phyloP scores from a whole-genome alignment of 352 stramenopile genomes.

The Pilasporangium apinafurcum region DNA sequence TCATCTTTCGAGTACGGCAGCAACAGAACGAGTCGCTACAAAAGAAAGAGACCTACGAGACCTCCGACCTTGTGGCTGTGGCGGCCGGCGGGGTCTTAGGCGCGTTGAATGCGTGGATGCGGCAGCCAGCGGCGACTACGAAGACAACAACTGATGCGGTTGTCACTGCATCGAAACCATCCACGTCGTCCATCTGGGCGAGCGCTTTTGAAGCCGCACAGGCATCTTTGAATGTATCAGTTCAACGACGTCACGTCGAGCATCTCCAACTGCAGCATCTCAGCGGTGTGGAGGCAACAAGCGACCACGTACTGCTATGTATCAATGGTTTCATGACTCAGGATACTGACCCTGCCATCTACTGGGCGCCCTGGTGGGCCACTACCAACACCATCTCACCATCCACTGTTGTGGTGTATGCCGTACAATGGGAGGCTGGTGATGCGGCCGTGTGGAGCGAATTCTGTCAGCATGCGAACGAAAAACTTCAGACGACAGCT shows the following conservation, averaged over 20 bases:
- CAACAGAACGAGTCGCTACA: constrained; percentile 48
- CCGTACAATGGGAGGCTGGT: constrained; percentile 74
- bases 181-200: constrained; percentile 40
- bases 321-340: constrained; percentile 88
- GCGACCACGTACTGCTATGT: constrained; percentile 63
- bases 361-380: constrained; percentile 53
- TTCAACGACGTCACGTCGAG: constrained; percentile 57
- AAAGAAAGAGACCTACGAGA: constrained; percentile 30
- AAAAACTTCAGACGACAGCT: constrained; percentile 31
- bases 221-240: constrained; percentile 63
- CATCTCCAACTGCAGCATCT: constrained; percentile 59
- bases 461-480: constrained; percentile 70
- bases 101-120: constrained; percentile 65
- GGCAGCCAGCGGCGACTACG: constrained; percentile 12
- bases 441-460: constrained; percentile 68
- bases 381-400: constrained; percentile 2
- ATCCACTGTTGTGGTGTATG: constrained; percentile 37
- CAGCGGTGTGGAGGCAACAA: constrained; percentile 48
- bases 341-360: constrained; percentile 46
- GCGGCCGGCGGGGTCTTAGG: constrained; percentile 55
- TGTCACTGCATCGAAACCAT: neutral
- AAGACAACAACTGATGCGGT: too few relatives aligned
- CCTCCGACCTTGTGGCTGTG: constrained; percentile 54
- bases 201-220: constrained; percentile 70
- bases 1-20: constrained; percentile 38